Base-by-base conservation (phyloP, 495 filamentous ascomycete genomes). In the Xylona heveae region DNA sequence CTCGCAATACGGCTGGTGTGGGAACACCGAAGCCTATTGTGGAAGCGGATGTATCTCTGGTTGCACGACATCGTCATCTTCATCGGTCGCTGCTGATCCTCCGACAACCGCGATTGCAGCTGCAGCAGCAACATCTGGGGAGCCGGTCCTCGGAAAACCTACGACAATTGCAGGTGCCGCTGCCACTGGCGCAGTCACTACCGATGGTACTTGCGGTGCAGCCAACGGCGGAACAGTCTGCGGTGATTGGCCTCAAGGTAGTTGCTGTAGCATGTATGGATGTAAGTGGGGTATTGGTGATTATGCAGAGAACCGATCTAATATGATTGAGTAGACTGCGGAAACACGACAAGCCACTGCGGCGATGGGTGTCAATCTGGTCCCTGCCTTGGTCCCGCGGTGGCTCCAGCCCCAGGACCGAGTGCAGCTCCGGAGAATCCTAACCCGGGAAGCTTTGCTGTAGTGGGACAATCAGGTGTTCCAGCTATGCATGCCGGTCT, bases 401-500 rank as follows among this genome's bases (percentile, higher is more conserved):
- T 33, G 19, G 37, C 39, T 17, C 34, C 47, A 13, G 51, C 42
- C 23, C 52, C 49, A 8, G 50, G 49, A n/a, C 47, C 52, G 6
- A 47, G 41, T 7, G 42, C 45, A 8, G 52, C 52, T 25, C 51
- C 51, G 9, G 40, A 31, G 13, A 33, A 37, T 21, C 36, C 42
- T 17, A 52, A 54, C 17, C 49, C 53, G 7, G 69, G 68, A 8
- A 31, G 39, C 15, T 64, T 70, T 40, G 47, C 43, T 1, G 34
- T 65, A 5, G 46, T 63, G 36, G 68, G 67, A 18, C 39, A 57
- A 22, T 61, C 63, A 21, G 68, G 68, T 43, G 68, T 74, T 30
- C 64, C 68, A 25, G 68, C 58, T 7, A 73, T 73, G 68, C 68
- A 71, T 37, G 65, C 68, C 35, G 69, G 50, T 37, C 55, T 73